Conservation (phyloP, 208 protist genomes). For the Crithidia acanthocephali region DNA sequence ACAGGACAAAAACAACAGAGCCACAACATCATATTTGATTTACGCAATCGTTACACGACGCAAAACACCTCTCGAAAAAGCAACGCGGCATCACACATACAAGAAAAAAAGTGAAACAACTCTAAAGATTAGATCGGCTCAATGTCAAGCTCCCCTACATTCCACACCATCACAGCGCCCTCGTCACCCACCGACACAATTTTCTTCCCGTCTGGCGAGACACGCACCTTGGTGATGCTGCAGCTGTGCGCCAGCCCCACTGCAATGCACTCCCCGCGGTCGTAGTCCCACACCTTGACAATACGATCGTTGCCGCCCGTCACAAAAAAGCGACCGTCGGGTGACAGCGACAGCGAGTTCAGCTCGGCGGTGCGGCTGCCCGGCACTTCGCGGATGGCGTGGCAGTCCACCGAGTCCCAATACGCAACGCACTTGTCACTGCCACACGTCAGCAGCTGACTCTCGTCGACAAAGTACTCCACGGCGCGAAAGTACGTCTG, state of each 20-base stretch:
- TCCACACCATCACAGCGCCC: slow-evolving; percentile 95
- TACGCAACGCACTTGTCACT: slow-evolving; percentile 95
- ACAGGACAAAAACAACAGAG: too few relatives aligned
- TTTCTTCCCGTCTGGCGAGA: slow-evolving; percentile 87
- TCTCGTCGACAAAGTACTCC: slow-evolving; percentile 93
- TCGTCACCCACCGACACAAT: slow-evolving; percentile 95
- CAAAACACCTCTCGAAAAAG: too few relatives aligned
- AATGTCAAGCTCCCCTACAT: slow-evolving; percentile 60
- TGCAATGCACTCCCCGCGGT: slow-evolving; percentile 85
- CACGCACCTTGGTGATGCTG: slow-evolving; percentile 92
- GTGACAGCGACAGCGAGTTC: slow-evolving; percentile 89
- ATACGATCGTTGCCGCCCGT: slow-evolving; percentile 93
- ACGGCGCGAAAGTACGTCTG: slow-evolving; percentile 95
- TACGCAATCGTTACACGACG: too few relatives aligned
- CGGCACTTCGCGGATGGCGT: slow-evolving; percentile 93
- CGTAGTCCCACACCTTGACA: slow-evolving; percentile 97
- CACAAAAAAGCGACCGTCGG: slow-evolving; percentile 91
- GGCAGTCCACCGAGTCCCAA: slow-evolving; percentile 96
- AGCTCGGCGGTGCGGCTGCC: slow-evolving; percentile 92
- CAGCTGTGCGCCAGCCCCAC: slow-evolving; percentile 94
- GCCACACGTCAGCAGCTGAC: slow-evolving; percentile 94
- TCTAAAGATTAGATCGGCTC: slow-evolving; percentile 26
- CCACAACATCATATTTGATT: too few relatives aligned
- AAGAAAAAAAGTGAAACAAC: neutral
- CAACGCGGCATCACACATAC: neutral